Evolutionary conservation across 768 basidiomycete species (phyloP).

Genomic region (Leccinum fibrillosum): DNA sequence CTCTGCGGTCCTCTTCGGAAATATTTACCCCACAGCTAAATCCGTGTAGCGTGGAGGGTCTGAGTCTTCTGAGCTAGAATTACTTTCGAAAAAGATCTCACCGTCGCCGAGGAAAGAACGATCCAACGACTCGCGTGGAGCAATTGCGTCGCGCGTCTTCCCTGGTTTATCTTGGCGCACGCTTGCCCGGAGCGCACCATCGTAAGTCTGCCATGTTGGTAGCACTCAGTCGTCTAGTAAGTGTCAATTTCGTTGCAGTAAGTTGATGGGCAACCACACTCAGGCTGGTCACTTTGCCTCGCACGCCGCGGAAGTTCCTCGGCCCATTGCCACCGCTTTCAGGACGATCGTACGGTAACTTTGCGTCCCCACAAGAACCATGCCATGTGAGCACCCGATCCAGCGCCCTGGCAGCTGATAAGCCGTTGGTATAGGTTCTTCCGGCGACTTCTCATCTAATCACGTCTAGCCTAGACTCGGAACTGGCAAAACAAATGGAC

Average conservation of each 20-base stretch:
- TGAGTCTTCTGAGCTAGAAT: not conserved
- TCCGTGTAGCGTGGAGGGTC: not conserved
- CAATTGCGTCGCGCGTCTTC: not conserved
- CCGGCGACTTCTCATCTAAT: not conserved
- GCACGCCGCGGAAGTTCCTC: not conserved
- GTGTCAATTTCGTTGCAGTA: not conserved
- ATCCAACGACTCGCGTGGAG: not conserved
- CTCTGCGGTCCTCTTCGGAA: not conserved
- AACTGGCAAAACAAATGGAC: not conserved
- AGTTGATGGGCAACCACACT: not conserved
- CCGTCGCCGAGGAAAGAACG: not conserved
- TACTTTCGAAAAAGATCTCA: not conserved
- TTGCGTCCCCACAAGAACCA: not conserved
- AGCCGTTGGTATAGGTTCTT: not conserved
- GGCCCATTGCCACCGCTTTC: not conserved
- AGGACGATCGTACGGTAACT: not conserved
- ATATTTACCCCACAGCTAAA: slow-evolving; percentile 2
- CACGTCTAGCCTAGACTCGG: not conserved
- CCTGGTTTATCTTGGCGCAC: not conserved
- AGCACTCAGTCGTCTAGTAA: not conserved
- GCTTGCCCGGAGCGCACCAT: not conserved
- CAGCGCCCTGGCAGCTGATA: not conserved
- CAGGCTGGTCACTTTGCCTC: not conserved
- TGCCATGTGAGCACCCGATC: not conserved
- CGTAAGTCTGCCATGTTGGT: not conserved